Evolutionary conservation across 306 rosid genomes (phyloP), one percentile per base, ranked within the genome.

Genomic region (Leucaena leucocephala): DNA sequence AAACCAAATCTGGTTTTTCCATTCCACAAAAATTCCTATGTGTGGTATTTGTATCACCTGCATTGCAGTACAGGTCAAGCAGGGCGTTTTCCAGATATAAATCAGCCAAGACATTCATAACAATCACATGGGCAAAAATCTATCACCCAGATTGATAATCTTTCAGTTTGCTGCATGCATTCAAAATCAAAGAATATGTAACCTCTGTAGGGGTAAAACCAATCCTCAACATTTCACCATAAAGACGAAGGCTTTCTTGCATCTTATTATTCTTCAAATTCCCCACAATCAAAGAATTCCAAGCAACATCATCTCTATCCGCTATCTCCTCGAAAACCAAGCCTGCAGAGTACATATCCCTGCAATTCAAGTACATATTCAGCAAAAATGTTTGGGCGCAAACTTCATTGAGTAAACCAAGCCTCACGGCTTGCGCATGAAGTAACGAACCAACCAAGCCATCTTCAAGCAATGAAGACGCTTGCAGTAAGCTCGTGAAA

Each of bases 211-310:
- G 97, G 77, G 22, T 21, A 75, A 84, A 35, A 71, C 91, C 95
- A 76, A 15, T 76, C 79, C 81, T 63, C 84, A 85, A 21, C 94
- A 94, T 91, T 62, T 42, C 72, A 68, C 77, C 65, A 71, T 87
- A 89, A 14, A 86, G 61, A 38, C 39, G 36, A 74, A 91, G 78
- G 68, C 93, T 93, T 44, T 81, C 80, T 21, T 64, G 70, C 22
- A 77, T 38, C 76, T 84, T 80, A 66, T 52, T 81, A 69, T 89
- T 86, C 90, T 79, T 91, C 82, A 91, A 55, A 70, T 87, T 78
- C 16, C 98, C 97, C 65, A 80, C 54, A 59, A 91, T 92, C 78
- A 90, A 84, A 42, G 98, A 87, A 84, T 92, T 95, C 96, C 97
- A 88, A 80, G 94, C 86, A 49, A 92, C 87, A 55, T 44, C 80